Percentiles rank a stretch among this genome's conserved stretches.
These are phyloP conservation scores for Phytopythium kandeliae DNA, from an alignment of 352 stramenopile species.

Conservation along the genomic window DNA sequence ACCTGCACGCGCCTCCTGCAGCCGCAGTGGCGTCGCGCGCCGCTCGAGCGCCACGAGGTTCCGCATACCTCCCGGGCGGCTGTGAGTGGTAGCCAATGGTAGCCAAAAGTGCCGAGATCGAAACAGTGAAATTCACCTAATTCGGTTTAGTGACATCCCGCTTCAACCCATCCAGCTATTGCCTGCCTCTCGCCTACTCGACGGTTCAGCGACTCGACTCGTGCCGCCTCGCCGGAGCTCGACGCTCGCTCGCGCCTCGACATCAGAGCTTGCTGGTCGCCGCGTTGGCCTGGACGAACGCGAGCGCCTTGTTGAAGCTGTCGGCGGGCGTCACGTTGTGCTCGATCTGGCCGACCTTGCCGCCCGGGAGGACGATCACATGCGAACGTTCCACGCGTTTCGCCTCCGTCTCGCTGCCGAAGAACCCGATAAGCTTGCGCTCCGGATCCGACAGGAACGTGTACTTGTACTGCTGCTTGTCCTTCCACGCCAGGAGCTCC, in stretches of 20 bases:
- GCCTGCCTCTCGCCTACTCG: too few relatives aligned
- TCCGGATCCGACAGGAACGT: conserved; percentile 76
- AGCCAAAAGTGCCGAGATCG: not conserved
- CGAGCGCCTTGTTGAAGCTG: conserved; percentile 75
- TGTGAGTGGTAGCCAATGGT: conserved; percentile 2
- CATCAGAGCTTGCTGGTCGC: conserved; percentile 26
- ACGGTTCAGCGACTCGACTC: too few relatives aligned
- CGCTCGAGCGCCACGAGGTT: conserved; percentile 57
- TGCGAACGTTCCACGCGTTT: conserved; percentile 76
- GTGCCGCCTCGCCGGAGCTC: not conserved
- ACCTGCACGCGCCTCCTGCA: too few relatives aligned
- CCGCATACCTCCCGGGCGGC: conserved; percentile 22
- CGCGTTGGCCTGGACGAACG: conserved; percentile 42
- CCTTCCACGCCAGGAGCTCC: conserved; percentile 73
- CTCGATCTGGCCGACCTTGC: conserved; percentile 66
- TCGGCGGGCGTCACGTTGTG: conserved; percentile 70
- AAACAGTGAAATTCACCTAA: not conserved
- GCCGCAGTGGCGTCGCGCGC: conserved; percentile 31
- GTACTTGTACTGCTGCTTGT: conserved; percentile 76
- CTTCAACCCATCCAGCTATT: too few relatives aligned
- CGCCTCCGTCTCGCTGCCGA: conserved; percentile 61
- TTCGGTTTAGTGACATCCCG: conserved; percentile 2
- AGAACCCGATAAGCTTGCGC: conserved; percentile 71
- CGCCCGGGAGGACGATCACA: conserved; percentile 75
- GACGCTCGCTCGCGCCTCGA: not conserved